These are phyloP conservation scores for Mycena vitilis DNA, from an alignment of 768 basidiomycete genomes.

Conservation along the genomic window DNA sequence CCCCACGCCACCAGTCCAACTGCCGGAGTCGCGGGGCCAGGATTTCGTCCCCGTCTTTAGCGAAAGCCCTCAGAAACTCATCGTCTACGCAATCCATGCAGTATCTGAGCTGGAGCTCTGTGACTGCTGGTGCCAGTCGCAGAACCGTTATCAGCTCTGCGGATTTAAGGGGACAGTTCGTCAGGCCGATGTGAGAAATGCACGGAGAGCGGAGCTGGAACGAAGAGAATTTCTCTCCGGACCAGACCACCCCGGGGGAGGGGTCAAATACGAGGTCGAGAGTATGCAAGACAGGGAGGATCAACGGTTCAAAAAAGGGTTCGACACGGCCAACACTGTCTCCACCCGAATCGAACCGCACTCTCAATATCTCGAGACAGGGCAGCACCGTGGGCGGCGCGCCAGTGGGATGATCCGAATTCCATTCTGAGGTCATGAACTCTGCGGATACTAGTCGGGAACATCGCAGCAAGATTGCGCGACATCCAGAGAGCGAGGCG, in stretches of 20 bases:
- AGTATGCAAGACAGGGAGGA: constrained; percentile 5
- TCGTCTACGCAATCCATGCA: not conserved
- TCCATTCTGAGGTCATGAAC: constrained; percentile 1
- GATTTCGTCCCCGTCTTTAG: not conserved
- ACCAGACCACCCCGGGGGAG: not conserved
- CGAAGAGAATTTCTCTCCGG: not conserved
- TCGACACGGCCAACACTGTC: not conserved
- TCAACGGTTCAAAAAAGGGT: constrained; percentile 9
- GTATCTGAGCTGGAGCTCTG: not conserved
- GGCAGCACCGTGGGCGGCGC: constrained; percentile 1
- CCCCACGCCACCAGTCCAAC: not conserved
- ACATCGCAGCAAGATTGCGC: not conserved
- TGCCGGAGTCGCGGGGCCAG: constrained; percentile 6
- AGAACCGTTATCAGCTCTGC: not conserved
- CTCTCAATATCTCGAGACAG: not conserved
- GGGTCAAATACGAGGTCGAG: constrained; percentile 8
- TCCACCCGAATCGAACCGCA: not conserved
- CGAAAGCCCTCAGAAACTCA: not conserved
- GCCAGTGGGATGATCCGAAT: not conserved
- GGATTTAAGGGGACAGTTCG: not conserved
- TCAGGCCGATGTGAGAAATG: not conserved
- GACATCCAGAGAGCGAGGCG: not conserved
- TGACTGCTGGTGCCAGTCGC: not conserved
- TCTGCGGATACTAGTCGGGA: not conserved
- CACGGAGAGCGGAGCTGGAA: constrained; percentile 11